Evolutionary conservation across 2,329 filamentous ascomycete species (phyloP).

Genomic region (Myriosclerotinia scirpicola): DNA sequence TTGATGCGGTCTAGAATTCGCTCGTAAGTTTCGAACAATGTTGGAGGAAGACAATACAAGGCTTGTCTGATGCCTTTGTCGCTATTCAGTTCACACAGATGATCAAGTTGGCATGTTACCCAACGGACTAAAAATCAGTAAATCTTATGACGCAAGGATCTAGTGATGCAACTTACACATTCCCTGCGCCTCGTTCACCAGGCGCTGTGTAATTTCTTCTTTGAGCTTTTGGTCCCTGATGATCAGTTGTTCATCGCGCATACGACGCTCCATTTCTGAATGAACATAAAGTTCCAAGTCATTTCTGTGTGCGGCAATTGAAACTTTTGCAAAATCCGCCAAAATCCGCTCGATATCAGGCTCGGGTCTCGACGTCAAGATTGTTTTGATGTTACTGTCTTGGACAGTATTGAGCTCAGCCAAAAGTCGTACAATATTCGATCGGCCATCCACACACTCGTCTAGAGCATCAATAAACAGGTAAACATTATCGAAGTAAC

Average conservation of each 20-base stretch:
- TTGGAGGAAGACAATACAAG: slow-evolving; percentile 28
- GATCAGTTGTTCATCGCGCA: not conserved
- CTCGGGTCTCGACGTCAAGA: slow-evolving; percentile 25
- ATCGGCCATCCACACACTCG: slow-evolving; percentile 8
- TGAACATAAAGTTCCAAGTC: slow-evolving; percentile 30
- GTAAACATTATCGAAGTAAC: not conserved
- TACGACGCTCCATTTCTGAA: slow-evolving; percentile 24
- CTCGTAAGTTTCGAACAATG: slow-evolving; percentile 35
- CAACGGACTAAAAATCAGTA: slow-evolving; percentile 24
- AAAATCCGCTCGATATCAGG: slow-evolving; percentile 26
- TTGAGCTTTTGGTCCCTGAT: slow-evolving; percentile 23
- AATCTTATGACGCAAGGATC: not conserved
- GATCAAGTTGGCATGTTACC: slow-evolving; percentile 29
- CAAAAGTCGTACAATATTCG: slow-evolving; percentile 14
- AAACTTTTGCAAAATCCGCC: slow-evolving; percentile 18
- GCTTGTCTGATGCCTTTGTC: slow-evolving; percentile 28
- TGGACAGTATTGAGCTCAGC: slow-evolving; percentile 16
- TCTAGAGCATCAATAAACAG: slow-evolving; percentile 23
- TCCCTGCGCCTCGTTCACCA: slow-evolving; percentile 26
- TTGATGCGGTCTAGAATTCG: slow-evolving; percentile 37
- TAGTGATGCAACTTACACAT: slow-evolving; percentile 24
- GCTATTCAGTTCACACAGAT: slow-evolving; percentile 27
- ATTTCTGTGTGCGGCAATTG: slow-evolving; percentile 26
- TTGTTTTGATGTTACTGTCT: slow-evolving; percentile 24
- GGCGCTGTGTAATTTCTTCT: slow-evolving; percentile 24